These are phyloP conservation scores for Phytophthora ramorum DNA, from an alignment of 352 stramenopile genomes.

Conservation along the genomic window DNA sequence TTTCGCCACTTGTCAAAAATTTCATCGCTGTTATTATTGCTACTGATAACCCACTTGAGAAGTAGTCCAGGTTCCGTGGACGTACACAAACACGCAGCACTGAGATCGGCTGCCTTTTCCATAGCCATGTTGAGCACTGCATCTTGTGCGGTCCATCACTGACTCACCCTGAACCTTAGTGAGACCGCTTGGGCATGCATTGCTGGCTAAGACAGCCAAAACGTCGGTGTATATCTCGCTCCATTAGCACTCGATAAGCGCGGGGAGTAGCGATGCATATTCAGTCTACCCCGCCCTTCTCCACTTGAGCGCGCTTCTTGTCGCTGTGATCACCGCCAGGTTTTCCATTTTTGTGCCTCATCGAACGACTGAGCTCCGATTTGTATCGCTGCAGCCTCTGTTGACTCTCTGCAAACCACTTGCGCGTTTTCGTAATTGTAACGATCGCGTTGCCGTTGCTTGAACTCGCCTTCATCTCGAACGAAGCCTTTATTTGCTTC, in stretches of 20 bases:
- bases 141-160: not conserved
- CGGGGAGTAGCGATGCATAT: too few species aligned
- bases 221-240: too few species aligned
- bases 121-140: conserved; percentile 2
- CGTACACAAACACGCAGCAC: not conserved
- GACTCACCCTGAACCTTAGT: too few species aligned
- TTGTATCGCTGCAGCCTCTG: not conserved
- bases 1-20: not conserved
- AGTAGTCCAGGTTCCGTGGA: conserved; percentile 1
- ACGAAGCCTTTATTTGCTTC: conserved; percentile 12
- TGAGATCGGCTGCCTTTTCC: not conserved
- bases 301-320: not conserved
- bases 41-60: conserved; percentile 11
- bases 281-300: too few species aligned
- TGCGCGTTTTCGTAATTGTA: conserved; percentile 14
- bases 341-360: not conserved
- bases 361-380: not conserved
- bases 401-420: not conserved
- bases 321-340: not conserved
- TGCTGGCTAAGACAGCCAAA: too few species aligned
- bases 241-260: too few species aligned
- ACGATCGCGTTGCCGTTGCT: conserved; percentile 2
- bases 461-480: conserved; percentile 5
- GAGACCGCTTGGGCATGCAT: too few species aligned
- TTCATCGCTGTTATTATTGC: not conserved